Conservation (phyloP, 495 filamentous ascomycete species). For the Podospora sp. region DNA sequence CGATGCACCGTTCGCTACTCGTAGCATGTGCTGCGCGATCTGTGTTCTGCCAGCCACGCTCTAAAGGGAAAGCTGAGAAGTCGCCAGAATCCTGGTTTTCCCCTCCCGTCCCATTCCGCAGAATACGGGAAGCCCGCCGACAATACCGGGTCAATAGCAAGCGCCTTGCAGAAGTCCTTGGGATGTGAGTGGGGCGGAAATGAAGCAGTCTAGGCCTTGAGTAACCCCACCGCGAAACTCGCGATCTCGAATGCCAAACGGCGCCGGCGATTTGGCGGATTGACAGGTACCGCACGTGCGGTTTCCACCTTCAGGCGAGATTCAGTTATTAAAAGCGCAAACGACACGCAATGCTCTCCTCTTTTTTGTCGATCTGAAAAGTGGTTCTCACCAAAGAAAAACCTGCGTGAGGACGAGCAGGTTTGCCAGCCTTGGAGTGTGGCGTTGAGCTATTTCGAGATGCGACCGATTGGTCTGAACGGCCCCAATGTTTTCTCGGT, state of each 20-base stretch:
- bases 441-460: not conserved
- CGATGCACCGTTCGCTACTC: not conserved
- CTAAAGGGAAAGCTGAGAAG: not conserved
- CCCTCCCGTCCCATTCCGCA: not conserved
- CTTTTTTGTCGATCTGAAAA: not conserved
- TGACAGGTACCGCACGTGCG: slow-evolving; percentile 2
- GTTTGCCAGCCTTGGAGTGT: not conserved
- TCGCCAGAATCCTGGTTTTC: not conserved
- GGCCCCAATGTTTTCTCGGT: not conserved
- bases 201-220: not conserved
- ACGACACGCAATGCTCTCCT: not conserved
- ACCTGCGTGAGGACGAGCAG: not conserved
- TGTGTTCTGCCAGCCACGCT: not conserved
- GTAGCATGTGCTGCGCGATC: too few relatives aligned
- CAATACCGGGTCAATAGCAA: not conserved
- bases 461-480: not conserved
- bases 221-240: slow-evolving; percentile 1
- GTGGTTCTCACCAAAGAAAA: not conserved
- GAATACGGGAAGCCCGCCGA: not conserved
- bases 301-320: not conserved
- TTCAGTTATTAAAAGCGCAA: not conserved
- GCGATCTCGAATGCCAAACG: slow-evolving; percentile 5
- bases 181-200: slow-evolving; percentile 1
- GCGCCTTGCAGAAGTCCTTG: not conserved
- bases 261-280: not conserved